phyloP scores from a whole-genome alignment of 2,329 filamentous ascomycete genomes.

The Fusarium chaquense region DNA sequence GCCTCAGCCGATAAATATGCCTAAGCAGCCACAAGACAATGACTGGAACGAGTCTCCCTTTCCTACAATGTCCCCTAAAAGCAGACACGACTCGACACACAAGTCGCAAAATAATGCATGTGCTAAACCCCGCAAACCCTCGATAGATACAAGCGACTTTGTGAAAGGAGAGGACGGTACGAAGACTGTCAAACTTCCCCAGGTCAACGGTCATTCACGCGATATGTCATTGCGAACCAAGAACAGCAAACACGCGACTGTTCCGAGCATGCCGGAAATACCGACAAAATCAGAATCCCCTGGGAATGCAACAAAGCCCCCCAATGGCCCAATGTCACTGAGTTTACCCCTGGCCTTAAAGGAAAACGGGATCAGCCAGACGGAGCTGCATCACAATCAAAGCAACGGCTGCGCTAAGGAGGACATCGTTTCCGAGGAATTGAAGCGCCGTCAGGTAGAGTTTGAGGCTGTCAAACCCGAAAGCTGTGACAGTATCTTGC shows the following conservation, averaged over 20 bases:
- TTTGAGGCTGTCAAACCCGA: slow-evolving; percentile 1
- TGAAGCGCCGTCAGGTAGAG: neutral
- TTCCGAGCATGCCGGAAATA: slow-evolving; percentile 52
- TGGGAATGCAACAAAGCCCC: slow-evolving; percentile 53
- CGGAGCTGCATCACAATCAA: slow-evolving; percentile 39
- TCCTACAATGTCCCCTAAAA: slow-evolving; percentile 14
- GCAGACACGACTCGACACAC: slow-evolving; percentile 19
- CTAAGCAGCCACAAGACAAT: slow-evolving; percentile 5
- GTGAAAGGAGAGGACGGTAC: slow-evolving; percentile 47
- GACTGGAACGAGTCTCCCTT: slow-evolving; percentile 9
- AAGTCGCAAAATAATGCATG: slow-evolving; percentile 28
- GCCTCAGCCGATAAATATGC: neutral
- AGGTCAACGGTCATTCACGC: slow-evolving; percentile 48
- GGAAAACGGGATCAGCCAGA: slow-evolving; percentile 14
- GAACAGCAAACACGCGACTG: slow-evolving; percentile 42
- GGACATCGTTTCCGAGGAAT: neutral
- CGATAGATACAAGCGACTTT: slow-evolving; percentile 50
- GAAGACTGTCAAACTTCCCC: slow-evolving; percentile 48
- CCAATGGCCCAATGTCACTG: slow-evolving; percentile 15
- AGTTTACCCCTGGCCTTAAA: neutral
- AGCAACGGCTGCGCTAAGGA: slow-evolving; percentile 41
- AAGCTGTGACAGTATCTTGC: slow-evolving; percentile 55
- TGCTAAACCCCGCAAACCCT: slow-evolving; percentile 50
- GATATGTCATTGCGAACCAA: slow-evolving; percentile 54
- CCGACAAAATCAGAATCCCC: slow-evolving; percentile 55